These are phyloP conservation scores for Puccinellia tenuiflora DNA, from an alignment of 176 grass and related monocot species.

Conservation along the genomic window DNA sequence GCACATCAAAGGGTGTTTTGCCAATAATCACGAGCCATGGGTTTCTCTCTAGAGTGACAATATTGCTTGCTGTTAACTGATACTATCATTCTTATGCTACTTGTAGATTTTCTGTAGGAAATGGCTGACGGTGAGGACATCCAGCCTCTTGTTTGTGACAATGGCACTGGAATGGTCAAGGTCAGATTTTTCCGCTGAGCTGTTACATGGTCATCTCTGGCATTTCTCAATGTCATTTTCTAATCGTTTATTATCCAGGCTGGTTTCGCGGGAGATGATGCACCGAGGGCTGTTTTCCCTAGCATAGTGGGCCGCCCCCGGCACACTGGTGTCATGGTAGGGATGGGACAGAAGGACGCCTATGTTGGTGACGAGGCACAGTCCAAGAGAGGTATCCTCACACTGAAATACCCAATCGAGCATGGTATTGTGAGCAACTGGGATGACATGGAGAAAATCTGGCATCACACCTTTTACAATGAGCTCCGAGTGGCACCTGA, in stretches of 20 bases:
- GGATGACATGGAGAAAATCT: slow-evolving; percentile 94
- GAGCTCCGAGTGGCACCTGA: slow-evolving; percentile 77
- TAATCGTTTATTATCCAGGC: slow-evolving; percentile 31
- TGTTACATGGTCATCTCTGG: neutral
- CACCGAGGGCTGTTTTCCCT: slow-evolving; percentile 79
- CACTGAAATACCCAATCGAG: slow-evolving; percentile 72
- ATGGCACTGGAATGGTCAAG: slow-evolving; percentile 85
- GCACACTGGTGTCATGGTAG: slow-evolving; percentile 76
- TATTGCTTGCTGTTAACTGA: neutral
- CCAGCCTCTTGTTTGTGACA: slow-evolving; percentile 74
- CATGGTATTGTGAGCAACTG: slow-evolving; percentile 78
- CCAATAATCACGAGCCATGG: too few relatives aligned
- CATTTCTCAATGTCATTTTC: neutral
- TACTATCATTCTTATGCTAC: neutral
- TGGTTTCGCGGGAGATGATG: slow-evolving; percentile 86
- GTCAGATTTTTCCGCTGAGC: neutral
- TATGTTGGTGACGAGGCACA: slow-evolving; percentile 83
- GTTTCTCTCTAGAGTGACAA: neutral
- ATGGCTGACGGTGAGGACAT: slow-evolving; percentile 81
- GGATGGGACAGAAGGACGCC: slow-evolving; percentile 76
- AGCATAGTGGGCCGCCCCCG: slow-evolving; percentile 77
- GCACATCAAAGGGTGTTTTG: neutral
- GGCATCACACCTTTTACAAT: slow-evolving; percentile 83
- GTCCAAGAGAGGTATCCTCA: slow-evolving; percentile 85
- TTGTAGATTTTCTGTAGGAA: slow-evolving; percentile 36